These are phyloP conservation scores for Talaromyces sp. DNA, from an alignment of 2,329 filamentous ascomycete genomes.

Conservation along the genomic window DNA sequence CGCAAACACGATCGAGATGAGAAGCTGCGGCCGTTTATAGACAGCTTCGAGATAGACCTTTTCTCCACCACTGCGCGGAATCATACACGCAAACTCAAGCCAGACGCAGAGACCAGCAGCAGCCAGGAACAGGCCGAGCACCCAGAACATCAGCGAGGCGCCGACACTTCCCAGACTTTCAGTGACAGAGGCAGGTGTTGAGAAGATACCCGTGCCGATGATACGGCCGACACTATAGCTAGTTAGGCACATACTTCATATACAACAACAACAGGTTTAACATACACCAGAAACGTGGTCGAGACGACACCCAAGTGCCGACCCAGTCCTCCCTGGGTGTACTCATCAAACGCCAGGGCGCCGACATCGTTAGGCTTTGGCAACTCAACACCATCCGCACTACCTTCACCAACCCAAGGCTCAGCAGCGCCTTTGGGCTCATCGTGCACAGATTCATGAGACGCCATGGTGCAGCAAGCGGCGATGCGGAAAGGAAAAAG, in stretches of 20 bases:
- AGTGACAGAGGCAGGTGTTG: conserved; percentile 55
- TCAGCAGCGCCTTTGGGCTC: conserved; percentile 3
- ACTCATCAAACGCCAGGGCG: conserved; percentile 19
- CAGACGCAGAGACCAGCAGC: conserved; percentile 46
- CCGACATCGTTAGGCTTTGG: conserved; percentile 10
- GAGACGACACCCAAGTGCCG: conserved; percentile 19
- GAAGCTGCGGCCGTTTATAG: conserved; percentile 39
- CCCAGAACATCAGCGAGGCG: conserved; percentile 52
- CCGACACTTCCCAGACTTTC: conserved; percentile 53
- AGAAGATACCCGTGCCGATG: conserved; percentile 48
- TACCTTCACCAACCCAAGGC: conserved; percentile 1
- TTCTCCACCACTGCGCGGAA: conserved; percentile 45
- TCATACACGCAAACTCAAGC: conserved; percentile 43
- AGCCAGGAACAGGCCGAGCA: conserved; percentile 45
- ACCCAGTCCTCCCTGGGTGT: conserved; percentile 19
- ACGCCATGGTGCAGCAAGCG: conserved; percentile 3
- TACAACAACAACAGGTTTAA: background rate
- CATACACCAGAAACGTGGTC: conserved; percentile 23
- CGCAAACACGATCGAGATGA: conserved; percentile 47
- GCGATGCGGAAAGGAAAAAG: background rate
- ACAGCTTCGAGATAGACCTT: conserved; percentile 47
- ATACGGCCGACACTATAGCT: conserved; percentile 33
- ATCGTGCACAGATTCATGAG: background rate
- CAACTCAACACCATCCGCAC: background rate
- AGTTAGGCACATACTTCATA: background rate